phyloP scores from a whole-genome alignment of 495 filamentous ascomycete genomes.

The Penicillium ochrochloron region DNA sequence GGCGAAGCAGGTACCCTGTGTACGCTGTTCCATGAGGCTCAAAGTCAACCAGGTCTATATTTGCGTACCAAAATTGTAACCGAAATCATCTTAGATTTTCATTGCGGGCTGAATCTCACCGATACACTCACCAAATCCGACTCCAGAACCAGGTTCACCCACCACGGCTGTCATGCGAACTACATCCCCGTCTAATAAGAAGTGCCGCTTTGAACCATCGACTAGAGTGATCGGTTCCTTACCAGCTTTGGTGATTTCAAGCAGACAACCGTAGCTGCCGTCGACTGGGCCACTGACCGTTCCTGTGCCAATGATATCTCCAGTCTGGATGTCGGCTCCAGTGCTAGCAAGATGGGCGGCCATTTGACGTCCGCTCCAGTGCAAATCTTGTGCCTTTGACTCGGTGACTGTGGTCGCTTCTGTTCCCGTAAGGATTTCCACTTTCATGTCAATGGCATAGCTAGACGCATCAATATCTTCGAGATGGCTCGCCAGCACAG shows the following conservation, averaged over 20 bases:
- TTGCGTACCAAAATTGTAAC: not conserved
- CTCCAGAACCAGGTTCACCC: constrained; percentile 52
- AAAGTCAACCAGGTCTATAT: too few species aligned
- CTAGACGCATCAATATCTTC: constrained; percentile 60
- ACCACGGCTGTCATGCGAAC: constrained; percentile 68
- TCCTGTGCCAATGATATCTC: constrained; percentile 81
- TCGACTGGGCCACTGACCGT: constrained; percentile 73
- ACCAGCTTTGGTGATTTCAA: constrained; percentile 70
- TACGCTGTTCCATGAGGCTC: too few species aligned
- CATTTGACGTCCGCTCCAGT: constrained; percentile 89
- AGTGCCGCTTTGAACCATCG: constrained; percentile 62
- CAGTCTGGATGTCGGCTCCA: constrained; percentile 73
- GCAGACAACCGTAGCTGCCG: constrained; percentile 65
- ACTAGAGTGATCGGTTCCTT: constrained; percentile 62
- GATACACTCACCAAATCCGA: constrained; percentile 72
- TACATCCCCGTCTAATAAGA: constrained; percentile 77
- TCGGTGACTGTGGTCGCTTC: constrained; percentile 60
- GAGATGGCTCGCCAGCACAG: constrained; percentile 63
- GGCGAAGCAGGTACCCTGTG: too few species aligned
- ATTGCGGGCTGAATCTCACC: constrained; percentile 51
- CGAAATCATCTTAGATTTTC: not conserved
- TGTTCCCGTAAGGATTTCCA: constrained; percentile 64
- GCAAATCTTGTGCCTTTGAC: constrained; percentile 65
- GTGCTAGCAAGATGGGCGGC: constrained; percentile 78
- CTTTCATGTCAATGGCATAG: constrained; percentile 70